Conservation (phyloP, 805 yeast species). For the Wickerhamiella kazuoi region DNA sequence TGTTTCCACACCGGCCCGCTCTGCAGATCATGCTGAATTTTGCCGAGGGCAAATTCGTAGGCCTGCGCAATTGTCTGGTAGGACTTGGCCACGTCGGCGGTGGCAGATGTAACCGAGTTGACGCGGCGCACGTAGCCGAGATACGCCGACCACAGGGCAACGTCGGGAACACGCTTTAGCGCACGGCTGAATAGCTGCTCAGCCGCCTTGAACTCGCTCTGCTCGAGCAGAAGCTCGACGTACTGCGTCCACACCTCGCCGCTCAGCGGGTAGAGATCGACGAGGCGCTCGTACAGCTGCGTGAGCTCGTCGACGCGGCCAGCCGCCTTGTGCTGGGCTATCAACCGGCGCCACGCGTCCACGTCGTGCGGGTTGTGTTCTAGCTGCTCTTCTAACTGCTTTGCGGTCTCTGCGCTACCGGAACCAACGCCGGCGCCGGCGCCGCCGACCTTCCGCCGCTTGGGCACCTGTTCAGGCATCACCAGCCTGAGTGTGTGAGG, state of each 20-base stretch:
- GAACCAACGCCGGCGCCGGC: too few relatives aligned
- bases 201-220: slow-evolving; percentile 48
- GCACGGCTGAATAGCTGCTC: slow-evolving; percentile 50
- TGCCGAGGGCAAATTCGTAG: slow-evolving; percentile 60
- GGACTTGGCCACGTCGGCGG: slow-evolving; percentile 71
- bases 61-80: slow-evolving; percentile 59
- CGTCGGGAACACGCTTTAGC: slow-evolving; percentile 42
- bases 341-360: slow-evolving; percentile 37
- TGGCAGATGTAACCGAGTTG: slow-evolving; percentile 35
- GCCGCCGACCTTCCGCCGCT: background rate
- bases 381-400: slow-evolving; percentile 35
- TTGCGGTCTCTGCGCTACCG: background rate
- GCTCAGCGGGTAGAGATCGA: slow-evolving; percentile 47
- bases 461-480: background rate
- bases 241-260: slow-evolving; percentile 62
- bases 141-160: slow-evolving; percentile 60
- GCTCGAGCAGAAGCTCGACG: slow-evolving; percentile 42
- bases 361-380: slow-evolving; percentile 37
- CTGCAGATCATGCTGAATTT: slow-evolving; percentile 62
- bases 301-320: slow-evolving; percentile 46
- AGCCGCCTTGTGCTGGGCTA: slow-evolving; percentile 30
- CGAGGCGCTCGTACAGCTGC: slow-evolving; percentile 33
- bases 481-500: too few relatives aligned
- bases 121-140: slow-evolving; percentile 58
- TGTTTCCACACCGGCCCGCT: slow-evolving; percentile 65